phyloP scores from a whole-genome alignment of 352 stramenopile species.

The Blastocystis sp. region DNA sequence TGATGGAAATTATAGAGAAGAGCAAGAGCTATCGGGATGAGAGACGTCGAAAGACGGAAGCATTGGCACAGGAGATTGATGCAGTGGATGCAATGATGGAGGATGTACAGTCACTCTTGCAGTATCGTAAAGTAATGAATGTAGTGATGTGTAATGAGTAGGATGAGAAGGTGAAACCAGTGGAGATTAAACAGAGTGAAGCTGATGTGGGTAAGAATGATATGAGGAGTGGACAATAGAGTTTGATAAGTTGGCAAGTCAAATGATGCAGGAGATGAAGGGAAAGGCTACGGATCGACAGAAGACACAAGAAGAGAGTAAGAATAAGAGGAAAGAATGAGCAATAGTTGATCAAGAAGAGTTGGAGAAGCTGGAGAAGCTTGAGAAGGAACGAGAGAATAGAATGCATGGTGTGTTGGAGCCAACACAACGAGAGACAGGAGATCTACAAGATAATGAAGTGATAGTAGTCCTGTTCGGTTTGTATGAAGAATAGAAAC shows the following conservation, averaged over 20 bases:
- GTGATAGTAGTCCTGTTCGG: not conserved
- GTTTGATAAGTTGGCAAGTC: conserved; percentile 3
- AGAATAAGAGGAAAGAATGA: not conserved
- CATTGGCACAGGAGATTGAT: conserved; percentile 33
- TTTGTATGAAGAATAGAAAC: not conserved
- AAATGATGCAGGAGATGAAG: conserved; percentile 6
- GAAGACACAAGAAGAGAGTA: conserved; percentile 54
- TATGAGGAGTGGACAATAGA: not conserved
- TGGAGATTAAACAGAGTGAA: no score
- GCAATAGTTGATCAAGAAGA: conserved; percentile 43
- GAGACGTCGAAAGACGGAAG: conserved; percentile 8
- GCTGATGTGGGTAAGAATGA: no score
- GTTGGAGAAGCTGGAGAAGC: conserved; percentile 60
- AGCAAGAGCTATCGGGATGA: conserved; percentile 51
- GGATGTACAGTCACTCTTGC: conserved; percentile 42
- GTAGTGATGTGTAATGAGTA: not conserved
- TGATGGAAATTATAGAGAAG: conserved; percentile 63
- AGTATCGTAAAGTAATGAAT: conserved; percentile 37
- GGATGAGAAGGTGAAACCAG: not conserved
- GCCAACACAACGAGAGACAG: not conserved
- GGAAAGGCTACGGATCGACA: conserved; percentile 45
- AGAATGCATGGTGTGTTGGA: conserved; percentile 37
- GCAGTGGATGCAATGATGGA: conserved; percentile 58
- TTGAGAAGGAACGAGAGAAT: conserved; percentile 50
- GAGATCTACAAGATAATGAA: conserved; percentile 34